Conservation (phyloP, 2,329 filamentous ascomycete genomes). For the Penicillium sp. region DNA sequence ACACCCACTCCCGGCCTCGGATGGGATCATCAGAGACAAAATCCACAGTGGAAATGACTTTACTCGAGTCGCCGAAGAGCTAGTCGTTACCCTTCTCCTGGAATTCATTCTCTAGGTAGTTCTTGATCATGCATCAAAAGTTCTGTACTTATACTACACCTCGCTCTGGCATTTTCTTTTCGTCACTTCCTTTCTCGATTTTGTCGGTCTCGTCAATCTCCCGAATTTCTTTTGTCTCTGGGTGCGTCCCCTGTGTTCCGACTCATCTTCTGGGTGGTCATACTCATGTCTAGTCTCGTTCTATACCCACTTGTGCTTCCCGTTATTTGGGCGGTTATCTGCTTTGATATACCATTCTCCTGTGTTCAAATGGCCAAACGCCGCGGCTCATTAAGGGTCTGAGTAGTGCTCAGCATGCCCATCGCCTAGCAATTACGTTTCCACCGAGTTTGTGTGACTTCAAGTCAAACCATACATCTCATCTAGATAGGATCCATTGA, state of each 20-base stretch:
- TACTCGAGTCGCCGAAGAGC: slow-evolving; percentile 6
- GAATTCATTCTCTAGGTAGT: neutral
- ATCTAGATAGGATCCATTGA: too few relatives aligned
- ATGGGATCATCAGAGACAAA: slow-evolving; percentile 9
- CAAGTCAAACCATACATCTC: too few relatives aligned
- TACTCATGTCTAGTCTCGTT: neutral
- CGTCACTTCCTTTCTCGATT: neutral
- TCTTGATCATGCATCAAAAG: neutral
- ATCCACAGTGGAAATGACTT: slow-evolving; percentile 14
- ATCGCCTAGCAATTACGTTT: too few relatives aligned
- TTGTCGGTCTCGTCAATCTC: slow-evolving; percentile 1
- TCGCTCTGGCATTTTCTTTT: neutral
- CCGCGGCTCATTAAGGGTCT: too few relatives aligned
- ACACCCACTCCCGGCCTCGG: neutral
- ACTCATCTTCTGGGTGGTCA: neutral
- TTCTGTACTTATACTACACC: neutral
- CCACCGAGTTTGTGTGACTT: too few relatives aligned
- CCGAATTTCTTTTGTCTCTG: neutral
- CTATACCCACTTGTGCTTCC: slow-evolving; percentile 1
- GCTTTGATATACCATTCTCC: neutral
- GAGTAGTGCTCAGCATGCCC: too few relatives aligned
- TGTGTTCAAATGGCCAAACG: neutral
- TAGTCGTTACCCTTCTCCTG: neutral
- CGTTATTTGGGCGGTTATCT: neutral
- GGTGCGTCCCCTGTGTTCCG: neutral